phyloP scores from a whole-genome alignment of 1,284 basidiomycete species.

The Dichomitus squalens region DNA sequence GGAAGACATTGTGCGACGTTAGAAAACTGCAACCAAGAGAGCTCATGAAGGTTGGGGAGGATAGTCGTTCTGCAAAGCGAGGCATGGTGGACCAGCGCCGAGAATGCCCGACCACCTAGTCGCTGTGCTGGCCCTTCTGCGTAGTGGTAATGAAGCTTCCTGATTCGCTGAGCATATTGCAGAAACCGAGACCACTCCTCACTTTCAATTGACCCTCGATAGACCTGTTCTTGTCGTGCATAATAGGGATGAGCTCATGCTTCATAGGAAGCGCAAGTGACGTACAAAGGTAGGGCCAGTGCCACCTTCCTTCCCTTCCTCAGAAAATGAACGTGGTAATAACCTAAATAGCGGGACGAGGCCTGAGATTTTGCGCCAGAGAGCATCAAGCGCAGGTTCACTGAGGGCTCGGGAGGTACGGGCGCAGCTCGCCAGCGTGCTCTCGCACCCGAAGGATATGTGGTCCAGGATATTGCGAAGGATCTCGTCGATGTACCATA shows the following conservation, averaged over 20 bases:
- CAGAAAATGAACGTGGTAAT: neutral
- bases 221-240: neutral
- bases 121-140: constrained; percentile 9
- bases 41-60: constrained; percentile 17
- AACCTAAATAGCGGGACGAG: constrained; percentile 11
- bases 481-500: constrained; percentile 20
- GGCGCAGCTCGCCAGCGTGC: constrained; percentile 4
- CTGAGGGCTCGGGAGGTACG: constrained; percentile 8
- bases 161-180: constrained; percentile 15
- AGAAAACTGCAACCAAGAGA: constrained; percentile 20
- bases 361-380: constrained; percentile 16
- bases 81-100: constrained; percentile 11
- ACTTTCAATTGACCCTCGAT: neutral
- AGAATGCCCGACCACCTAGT: constrained; percentile 9
- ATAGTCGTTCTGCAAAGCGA: constrained; percentile 4
- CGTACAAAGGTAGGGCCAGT: neutral
- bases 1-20: constrained; percentile 10
- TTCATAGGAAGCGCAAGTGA: neutral
- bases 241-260: neutral
- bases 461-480: constrained; percentile 16
- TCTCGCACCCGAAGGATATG: constrained; percentile 1
- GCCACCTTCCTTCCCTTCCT: neutral
- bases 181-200: constrained; percentile 13
- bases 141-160: constrained; percentile 16
- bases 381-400: constrained; percentile 19